phyloP scores from a whole-genome alignment of 1,284 basidiomycete species.

The Ganoderma boninense region DNA sequence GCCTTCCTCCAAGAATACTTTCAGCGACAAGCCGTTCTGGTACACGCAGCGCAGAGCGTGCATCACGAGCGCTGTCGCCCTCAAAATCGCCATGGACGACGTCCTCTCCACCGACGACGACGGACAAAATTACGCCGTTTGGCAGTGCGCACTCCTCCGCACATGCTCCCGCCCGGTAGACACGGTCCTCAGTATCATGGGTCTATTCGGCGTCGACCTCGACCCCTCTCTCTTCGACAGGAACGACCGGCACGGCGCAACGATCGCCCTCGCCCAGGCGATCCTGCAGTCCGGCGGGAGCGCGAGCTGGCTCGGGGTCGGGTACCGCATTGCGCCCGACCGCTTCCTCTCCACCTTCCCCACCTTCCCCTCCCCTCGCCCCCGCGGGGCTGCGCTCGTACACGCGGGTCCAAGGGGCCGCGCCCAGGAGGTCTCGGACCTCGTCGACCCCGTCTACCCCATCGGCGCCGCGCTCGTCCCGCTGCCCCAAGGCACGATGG shows the following conservation, averaged over 20 bases:
- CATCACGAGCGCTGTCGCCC: slow-evolving; percentile 23
- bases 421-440: slow-evolving; percentile 16
- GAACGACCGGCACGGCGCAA: slow-evolving; percentile 36
- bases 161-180: slow-evolving; percentile 39
- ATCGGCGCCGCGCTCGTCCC: slow-evolving; percentile 11
- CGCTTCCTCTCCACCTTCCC: slow-evolving; percentile 35
- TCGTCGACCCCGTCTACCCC: slow-evolving; percentile 12
- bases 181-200: slow-evolving; percentile 43
- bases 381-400: slow-evolving; percentile 8
- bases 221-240: slow-evolving; percentile 27
- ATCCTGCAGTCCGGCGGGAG: slow-evolving; percentile 33
- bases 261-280: slow-evolving; percentile 33
- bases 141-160: slow-evolving; percentile 36
- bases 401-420: neutral
- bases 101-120: slow-evolving; percentile 8
- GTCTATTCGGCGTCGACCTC: slow-evolving; percentile 37
- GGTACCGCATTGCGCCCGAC: slow-evolving; percentile 20
- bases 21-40: slow-evolving; percentile 13
- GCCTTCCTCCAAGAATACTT: neutral
- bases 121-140: slow-evolving; percentile 25
- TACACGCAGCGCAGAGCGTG: slow-evolving; percentile 5
- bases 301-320: slow-evolving; percentile 36
- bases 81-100: slow-evolving; percentile 24
- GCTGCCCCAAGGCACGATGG: slow-evolving; percentile 23
- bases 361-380: slow-evolving; percentile 33